These are phyloP conservation scores for Skeletonema costatum DNA, from an alignment of 108 stramenopile genomes.

Conservation along the genomic window DNA sequence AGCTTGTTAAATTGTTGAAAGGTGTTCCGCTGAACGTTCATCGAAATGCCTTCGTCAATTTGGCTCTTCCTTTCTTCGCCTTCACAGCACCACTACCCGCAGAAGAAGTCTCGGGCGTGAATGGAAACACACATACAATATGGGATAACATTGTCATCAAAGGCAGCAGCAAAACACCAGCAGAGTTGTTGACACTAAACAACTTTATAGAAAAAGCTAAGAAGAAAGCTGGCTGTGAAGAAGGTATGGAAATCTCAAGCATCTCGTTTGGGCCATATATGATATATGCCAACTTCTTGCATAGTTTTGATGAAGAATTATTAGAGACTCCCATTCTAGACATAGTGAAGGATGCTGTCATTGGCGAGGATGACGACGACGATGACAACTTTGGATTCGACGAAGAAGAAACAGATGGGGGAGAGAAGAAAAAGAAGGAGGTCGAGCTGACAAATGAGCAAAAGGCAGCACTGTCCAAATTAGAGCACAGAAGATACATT, in stretches of 20 bases:
- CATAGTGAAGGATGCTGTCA: slow-evolving; percentile 59
- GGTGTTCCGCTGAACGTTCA: slow-evolving; percentile 70
- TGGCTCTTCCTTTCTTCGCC: slow-evolving; percentile 96
- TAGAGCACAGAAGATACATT: slow-evolving; percentile 42
- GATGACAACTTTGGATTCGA: slow-evolving; percentile 34
- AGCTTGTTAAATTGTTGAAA: slow-evolving; percentile 90
- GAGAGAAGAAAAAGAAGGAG: slow-evolving; percentile 1
- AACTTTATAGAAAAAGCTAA: slow-evolving; percentile 56
- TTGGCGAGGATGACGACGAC: slow-evolving; percentile 59
- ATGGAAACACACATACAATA: slow-evolving; percentile 79
- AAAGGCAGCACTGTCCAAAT: slow-evolving; percentile 21
- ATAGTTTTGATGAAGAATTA: slow-evolving; percentile 72
- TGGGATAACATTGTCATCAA: slow-evolving; percentile 92
- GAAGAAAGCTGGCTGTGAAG: slow-evolving; percentile 48
- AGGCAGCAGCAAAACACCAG: slow-evolving; percentile 58
- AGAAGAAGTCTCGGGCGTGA: slow-evolving; percentile 58
- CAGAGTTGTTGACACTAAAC: slow-evolving; percentile 55
- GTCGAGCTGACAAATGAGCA: slow-evolving; percentile 30
- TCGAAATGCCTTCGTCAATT: slow-evolving; percentile 93
- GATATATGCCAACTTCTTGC: slow-evolving; percentile 87
- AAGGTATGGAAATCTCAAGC: slow-evolving; percentile 62
- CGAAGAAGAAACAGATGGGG: slow-evolving; percentile 15
- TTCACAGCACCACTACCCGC: slow-evolving; percentile 89
- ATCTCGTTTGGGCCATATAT: slow-evolving; percentile 76
- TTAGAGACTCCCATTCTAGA: slow-evolving; percentile 62